Conservation (phyloP, 2,329 filamentous ascomycete genomes). For the Pyrenophora tritici-repentis region DNA sequence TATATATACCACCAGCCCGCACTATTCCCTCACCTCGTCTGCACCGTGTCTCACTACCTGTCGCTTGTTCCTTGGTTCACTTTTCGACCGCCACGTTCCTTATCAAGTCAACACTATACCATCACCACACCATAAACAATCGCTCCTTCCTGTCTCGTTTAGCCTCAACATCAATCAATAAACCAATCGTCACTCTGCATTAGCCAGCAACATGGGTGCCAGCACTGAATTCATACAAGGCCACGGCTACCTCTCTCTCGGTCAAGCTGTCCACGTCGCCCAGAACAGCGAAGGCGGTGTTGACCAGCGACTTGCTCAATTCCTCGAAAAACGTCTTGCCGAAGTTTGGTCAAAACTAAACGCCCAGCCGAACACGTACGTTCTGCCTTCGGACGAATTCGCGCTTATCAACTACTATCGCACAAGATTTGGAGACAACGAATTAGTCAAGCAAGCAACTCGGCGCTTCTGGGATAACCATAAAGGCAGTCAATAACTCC, state of each 20-base stretch:
- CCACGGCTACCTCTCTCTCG: constrained; percentile 57
- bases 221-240: constrained; percentile 47
- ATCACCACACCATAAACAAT: constrained; percentile 1
- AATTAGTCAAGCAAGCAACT: constrained; percentile 58
- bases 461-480: constrained; percentile 62
- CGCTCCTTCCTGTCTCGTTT: constrained; percentile 33
- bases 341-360: constrained; percentile 72
- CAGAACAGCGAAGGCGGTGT: constrained; percentile 72
- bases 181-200: constrained; percentile 20
- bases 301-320: constrained; percentile 65
- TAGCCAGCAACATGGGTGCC: constrained; percentile 47
- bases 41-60: constrained; percentile 16
- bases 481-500: constrained; percentile 33
- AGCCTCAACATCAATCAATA: constrained; percentile 31
- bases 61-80: constrained; percentile 7
- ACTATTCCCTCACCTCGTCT: constrained; percentile 22
- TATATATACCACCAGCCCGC: constrained; percentile 37
- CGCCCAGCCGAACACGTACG: constrained; percentile 68
- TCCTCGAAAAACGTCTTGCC: constrained; percentile 64
- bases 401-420: constrained; percentile 87
- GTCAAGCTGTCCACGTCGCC: constrained; percentile 74
- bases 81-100: constrained; percentile 16
- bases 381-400: constrained; percentile 79
- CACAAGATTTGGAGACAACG: constrained; percentile 62
- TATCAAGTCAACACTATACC: constrained; percentile 14